These are phyloP conservation scores for Nepenthes mirabilis DNA, from an alignment of 148 eudicot species.

Conservation along the genomic window DNA sequence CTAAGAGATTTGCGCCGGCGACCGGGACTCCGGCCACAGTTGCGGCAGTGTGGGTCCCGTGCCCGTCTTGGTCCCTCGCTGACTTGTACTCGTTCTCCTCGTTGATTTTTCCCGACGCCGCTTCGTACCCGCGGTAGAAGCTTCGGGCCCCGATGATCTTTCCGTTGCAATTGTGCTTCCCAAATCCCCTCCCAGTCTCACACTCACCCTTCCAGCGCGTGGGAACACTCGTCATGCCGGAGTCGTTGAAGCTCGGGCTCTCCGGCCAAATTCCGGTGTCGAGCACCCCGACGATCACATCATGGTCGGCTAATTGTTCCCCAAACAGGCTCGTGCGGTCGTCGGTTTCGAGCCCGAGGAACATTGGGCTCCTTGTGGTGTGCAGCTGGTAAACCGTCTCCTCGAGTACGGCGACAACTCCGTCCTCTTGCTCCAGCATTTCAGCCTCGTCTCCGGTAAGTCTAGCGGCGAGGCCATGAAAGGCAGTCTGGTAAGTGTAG, in stretches of 20 bases:
- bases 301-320: constrained; percentile 17
- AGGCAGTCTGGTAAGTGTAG: constrained; percentile 59
- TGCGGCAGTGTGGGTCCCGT: constrained; percentile 86
- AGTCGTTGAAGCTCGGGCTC: constrained; percentile 77
- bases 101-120: constrained; percentile 59
- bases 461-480: constrained; percentile 75
- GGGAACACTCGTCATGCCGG: constrained; percentile 41
- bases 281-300: constrained; percentile 73
- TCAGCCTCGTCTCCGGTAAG: constrained; percentile 45
- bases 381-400: constrained; percentile 53
- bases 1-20: constrained; percentile 59
- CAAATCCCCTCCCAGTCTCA: constrained; percentile 53
- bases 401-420: constrained; percentile 43
- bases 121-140: constrained; percentile 73
- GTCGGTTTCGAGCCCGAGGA: constrained; percentile 47
- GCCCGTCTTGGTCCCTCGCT: constrained; percentile 82
- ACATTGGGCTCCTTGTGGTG: constrained; percentile 75
- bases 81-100: constrained; percentile 62
- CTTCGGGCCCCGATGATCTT: constrained; percentile 71
- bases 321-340: constrained; percentile 12
- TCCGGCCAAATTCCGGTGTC: constrained; percentile 98
- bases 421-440: constrained; percentile 16
- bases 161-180: constrained; percentile 41
- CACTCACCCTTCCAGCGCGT: constrained; percentile 67
- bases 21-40: constrained; percentile 75